Conservation (phyloP, 345 rosid genomes). For the Raphanus raphanistrum region DNA sequence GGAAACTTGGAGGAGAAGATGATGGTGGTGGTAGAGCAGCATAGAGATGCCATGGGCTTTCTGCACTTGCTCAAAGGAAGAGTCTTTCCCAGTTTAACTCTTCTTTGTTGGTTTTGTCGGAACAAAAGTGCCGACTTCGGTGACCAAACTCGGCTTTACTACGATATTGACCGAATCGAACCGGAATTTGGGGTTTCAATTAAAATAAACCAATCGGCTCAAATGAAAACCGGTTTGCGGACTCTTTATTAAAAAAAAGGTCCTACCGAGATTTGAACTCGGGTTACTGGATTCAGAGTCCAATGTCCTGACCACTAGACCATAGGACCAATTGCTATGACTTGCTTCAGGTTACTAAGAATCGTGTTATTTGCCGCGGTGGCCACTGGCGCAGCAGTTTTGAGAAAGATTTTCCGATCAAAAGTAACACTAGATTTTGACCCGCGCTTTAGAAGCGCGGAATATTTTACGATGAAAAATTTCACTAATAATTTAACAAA, state of each 20-base stretch:
- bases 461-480: too few relatives aligned
- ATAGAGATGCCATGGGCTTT: constrained; percentile 33
- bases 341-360: not conserved
- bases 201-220: not conserved
- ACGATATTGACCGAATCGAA: not conserved
- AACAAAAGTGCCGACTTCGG: not conserved
- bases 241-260: constrained; percentile 35
- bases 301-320: constrained; percentile 93
- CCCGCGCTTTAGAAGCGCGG: too few relatives aligned
- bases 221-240: not conserved
- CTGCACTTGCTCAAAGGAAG: not conserved
- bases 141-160: not conserved
- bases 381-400: not conserved
- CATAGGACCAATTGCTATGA: constrained; percentile 31
- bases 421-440: too few relatives aligned
- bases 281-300: constrained; percentile 99
- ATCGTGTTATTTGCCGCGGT: not conserved
- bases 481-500: too few relatives aligned
- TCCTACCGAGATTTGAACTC: constrained; percentile 97
- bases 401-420: not conserved
- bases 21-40: not conserved
- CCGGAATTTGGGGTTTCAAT: not conserved
- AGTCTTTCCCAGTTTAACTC: constrained; percentile 3
- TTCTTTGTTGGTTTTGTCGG: not conserved
- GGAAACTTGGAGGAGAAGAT: constrained; percentile 6